phyloP scores from a whole-genome alignment of 768 basidiomycete species.

The Sarcomyxa edulis region DNA sequence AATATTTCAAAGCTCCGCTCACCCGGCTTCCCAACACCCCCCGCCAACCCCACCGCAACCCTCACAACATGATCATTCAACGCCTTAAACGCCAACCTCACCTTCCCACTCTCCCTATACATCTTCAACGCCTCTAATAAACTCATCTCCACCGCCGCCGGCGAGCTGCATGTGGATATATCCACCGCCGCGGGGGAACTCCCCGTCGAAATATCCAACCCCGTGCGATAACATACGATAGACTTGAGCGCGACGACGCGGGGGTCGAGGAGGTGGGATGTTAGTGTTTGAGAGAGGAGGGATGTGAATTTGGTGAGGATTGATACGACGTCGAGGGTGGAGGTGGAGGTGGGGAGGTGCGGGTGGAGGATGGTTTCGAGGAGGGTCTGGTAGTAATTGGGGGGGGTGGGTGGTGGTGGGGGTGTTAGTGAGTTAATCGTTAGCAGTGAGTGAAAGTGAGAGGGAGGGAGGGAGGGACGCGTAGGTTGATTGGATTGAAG shows the following conservation, averaged over 20 bases:
- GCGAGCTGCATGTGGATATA: slow-evolving; percentile 19
- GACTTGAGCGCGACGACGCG: slow-evolving; percentile 71
- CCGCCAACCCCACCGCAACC: slow-evolving; percentile 47
- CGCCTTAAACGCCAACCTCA: slow-evolving; percentile 55
- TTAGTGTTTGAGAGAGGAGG: slow-evolving; percentile 31
- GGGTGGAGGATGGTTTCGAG: too few relatives aligned
- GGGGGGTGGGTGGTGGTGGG: neutral
- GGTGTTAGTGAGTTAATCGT: too few relatives aligned
- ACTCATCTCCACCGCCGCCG: slow-evolving; percentile 21
- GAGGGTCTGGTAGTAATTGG: too few relatives aligned
- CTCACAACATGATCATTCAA: slow-evolving; percentile 68
- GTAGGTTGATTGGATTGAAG: too few relatives aligned
- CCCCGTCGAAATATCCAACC: slow-evolving; percentile 45
- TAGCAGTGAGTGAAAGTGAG: too few relatives aligned
- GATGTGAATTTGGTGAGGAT: slow-evolving; percentile 25
- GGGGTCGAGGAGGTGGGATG: slow-evolving; percentile 30
- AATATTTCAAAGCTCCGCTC: slow-evolving; percentile 13
- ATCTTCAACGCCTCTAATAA: slow-evolving; percentile 25
- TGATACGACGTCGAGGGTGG: slow-evolving; percentile 11
- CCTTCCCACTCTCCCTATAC: slow-evolving; percentile 27
- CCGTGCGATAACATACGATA: slow-evolving; percentile 73
- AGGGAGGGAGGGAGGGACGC: too few relatives aligned
- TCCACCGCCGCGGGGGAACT: slow-evolving; percentile 20
- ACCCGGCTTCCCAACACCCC: slow-evolving; percentile 56
- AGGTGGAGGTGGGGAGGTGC: too few relatives aligned